Base-by-base conservation (phyloP, 2,329 filamentous ascomycete genomes). In the Colletotrichum sp. region DNA sequence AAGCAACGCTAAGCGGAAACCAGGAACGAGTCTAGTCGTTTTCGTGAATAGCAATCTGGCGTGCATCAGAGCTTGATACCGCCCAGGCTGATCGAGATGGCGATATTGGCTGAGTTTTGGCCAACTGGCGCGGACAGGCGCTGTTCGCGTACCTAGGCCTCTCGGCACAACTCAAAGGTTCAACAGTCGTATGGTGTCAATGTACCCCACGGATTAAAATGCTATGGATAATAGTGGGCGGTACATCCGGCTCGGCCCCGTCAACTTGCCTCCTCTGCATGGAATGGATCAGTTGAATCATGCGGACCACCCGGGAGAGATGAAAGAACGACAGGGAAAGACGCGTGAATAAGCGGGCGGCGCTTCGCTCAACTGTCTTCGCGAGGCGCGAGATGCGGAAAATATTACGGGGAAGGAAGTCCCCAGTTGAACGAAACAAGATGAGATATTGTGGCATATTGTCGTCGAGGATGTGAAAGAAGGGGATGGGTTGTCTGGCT, bases 401-500 rank as follows among this genome's bases (percentile, higher is more conserved):
- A 36, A 33, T 16, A 58, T 13, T 13, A 24, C 15, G 18, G 51
- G 29, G 8, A 29, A 63, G 58, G 55, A 21, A 21, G 67, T 63
- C 33, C 62, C 55, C 54, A 62, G 16, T 73, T 57, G 55, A 43
- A 24, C 71, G 71, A 73, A 71, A 66, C 68, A 24, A 38, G n/a
- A 16, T 57, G 33, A 24, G 51, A 27, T 18, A 21, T 31, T 61
- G 51, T 70, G 59, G 61, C 36, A 70, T 58, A 36, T n/a, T 21
- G 27, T 43, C 47, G 13, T 29, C 21, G 18, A 59, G 57, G 27
- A 31, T 31, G 16, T 8, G 34, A 43, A 4, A 5, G 34, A 4
- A 24, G 24, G 33, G 59, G 12, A 54, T 47, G 55, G 36, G 29
- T n/a, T 24, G 57, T 59, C 24, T 54, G 59, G 55, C 55, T 24